These are phyloP conservation scores for Porcisia deanei DNA, from an alignment of 208 protist species.

Conservation along the genomic window DNA sequence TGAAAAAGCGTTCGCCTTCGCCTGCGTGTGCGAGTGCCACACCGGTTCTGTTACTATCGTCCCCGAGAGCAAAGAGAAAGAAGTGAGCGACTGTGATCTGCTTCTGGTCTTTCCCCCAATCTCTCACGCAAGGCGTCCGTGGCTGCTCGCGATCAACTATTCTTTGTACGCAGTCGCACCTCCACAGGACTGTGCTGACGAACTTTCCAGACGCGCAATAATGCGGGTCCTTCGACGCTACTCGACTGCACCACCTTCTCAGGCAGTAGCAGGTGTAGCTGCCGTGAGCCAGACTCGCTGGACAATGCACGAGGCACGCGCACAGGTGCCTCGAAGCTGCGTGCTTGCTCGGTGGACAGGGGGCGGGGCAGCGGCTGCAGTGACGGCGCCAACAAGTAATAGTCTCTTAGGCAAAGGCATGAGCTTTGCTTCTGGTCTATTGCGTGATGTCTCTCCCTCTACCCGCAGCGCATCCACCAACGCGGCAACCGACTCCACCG, in stretches of 20 bases:
- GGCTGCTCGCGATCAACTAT: background rate
- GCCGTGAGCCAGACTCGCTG: background rate
- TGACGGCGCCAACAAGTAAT: conserved; percentile 2
- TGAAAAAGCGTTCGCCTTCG: background rate
- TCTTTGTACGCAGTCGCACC: background rate
- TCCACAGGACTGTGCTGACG: background rate
- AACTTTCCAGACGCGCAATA: background rate
- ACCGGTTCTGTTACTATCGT: background rate
- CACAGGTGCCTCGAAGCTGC: conserved; percentile 34
- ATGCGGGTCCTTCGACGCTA: conserved; percentile 4
- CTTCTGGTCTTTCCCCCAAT: too few species aligned
- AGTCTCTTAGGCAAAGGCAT: conserved; percentile 65
- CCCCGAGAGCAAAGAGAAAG: background rate
- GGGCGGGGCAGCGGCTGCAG: conserved; percentile 20
- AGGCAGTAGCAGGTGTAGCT: background rate
- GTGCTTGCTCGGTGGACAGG: conserved; percentile 59
- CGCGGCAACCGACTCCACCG: conserved; percentile 28
- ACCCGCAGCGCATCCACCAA: conserved; percentile 24
- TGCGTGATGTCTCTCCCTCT: conserved; percentile 25
- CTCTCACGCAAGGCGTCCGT: background rate
- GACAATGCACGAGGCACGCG: conserved; percentile 2
- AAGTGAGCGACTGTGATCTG: background rate
- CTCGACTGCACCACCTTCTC: background rate
- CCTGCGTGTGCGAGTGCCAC: background rate
- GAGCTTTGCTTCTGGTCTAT: conserved; percentile 59